phyloP scores from a whole-genome alignment of 441 rosid species.

The Corymbia citriodora region DNA sequence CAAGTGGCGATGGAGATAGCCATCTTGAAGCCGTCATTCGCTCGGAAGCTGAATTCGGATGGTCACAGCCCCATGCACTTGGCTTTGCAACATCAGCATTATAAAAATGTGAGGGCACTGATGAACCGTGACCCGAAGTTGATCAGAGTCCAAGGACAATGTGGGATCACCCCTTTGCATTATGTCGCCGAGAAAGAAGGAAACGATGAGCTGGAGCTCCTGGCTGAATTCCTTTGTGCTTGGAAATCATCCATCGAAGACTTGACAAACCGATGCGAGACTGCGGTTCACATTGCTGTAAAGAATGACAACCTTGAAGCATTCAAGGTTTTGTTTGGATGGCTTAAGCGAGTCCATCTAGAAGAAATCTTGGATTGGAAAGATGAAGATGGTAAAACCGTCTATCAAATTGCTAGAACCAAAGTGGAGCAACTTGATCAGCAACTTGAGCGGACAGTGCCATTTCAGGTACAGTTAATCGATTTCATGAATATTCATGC shows the following conservation, averaged over 20 bases:
- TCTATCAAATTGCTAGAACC: too few species aligned
- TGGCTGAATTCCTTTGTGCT: not conserved
- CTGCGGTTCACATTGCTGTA: too few species aligned
- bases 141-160: fast-evolving
- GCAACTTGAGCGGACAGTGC: too few species aligned
- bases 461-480: too few species aligned
- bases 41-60: fast-evolving
- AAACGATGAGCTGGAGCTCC: not conserved
- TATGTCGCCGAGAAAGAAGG: not conserved
- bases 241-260: not conserved
- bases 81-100: fast-evolving
- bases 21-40: not conserved
- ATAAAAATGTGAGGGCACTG: fast-evolving
- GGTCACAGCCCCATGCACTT: not conserved
- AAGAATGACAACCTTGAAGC: too few species aligned
- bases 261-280: not conserved
- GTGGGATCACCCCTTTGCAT: not conserved
- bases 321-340: too few species aligned
- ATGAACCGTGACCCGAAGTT: fast-evolving
- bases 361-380: too few species aligned
- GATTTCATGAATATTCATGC: too few species aligned
- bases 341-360: too few species aligned
- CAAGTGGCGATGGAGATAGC: not conserved
- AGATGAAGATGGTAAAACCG: too few species aligned
- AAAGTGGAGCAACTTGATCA: too few species aligned